Evolutionary conservation across 164 flowering plant species (phyloP), one percentile per base, ranked within the genome.

Genomic region (Amborella trichopoda): DNA sequence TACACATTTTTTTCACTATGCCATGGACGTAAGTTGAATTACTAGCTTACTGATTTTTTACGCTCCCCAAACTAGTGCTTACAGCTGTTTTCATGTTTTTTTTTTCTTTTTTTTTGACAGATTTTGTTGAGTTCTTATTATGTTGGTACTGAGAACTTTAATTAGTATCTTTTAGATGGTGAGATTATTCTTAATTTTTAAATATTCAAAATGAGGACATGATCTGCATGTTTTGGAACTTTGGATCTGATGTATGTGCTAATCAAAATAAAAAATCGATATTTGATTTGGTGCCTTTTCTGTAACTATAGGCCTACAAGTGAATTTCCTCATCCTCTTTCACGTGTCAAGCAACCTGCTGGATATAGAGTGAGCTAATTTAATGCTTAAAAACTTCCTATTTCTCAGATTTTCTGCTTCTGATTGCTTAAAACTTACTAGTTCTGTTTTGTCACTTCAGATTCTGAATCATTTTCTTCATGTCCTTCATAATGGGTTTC

Each of bases 11-110:
- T 70, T 93, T 93, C 69, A 93, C 99, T 6, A 93, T 93, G 96
- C 99, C 99, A 42, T 93, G 99, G 99, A 93, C 97, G 99, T 93
- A 83, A 93, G 96, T 80, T 50, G 41, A n/a, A 5, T n/a, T n/a
- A n/a, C n/a, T n/a, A n/a, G n/a, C n/a, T n/a, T n/a, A n/a, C n/a
- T 40, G 36, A 9, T 23, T 19, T 23, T 2, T 8, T 32, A 18
- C 3, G n/a, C 34, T 30, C 34, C 9, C 34, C 34, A 30, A 8
- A 30, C 9, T 5, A 6, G 5, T 37, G 40, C 13, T 37, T 5
- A 14, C n/a, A 4, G 40, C 40, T 37, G 13, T 37, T 6, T 14
- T 14, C 34, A 6, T 8, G 34, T 30, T 30, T 30, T 8, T 30
- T 30, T 30, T 30, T 14, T 32, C 11, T 32, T 32, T 10, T 32